A percentile compares a stretch with the other conserved stretches of the same genome.
Evolutionary conservation across 2,329 filamentous ascomycete species (phyloP).

Genomic region (Parafenestella ontariensis): DNA sequence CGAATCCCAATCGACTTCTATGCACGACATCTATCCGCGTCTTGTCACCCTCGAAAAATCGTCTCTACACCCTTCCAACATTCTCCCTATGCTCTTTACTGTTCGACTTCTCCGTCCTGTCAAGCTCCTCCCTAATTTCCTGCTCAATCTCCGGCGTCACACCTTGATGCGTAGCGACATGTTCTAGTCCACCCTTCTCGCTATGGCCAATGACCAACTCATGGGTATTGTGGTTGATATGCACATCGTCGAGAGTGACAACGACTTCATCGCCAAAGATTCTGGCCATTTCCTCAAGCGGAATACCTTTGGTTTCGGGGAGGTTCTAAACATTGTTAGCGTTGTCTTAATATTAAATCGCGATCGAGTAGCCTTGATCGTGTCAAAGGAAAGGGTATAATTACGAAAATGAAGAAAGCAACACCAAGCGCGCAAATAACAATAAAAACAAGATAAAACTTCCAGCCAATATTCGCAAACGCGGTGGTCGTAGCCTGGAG

Average conservation of each 20-base stretch:
- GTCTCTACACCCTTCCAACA: background rate
- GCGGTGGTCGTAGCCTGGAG: constrained; percentile 39
- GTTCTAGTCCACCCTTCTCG: constrained; percentile 10
- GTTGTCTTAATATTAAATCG: background rate
- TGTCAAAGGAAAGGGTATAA: background rate
- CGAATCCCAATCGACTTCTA: too few species aligned
- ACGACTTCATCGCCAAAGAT: constrained; percentile 36
- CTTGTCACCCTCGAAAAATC: too few species aligned
- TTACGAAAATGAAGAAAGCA: constrained; percentile 21
- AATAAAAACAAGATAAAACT: constrained; percentile 41
- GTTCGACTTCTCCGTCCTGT: background rate
- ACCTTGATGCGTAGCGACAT: constrained; percentile 25
- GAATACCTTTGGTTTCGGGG: constrained; percentile 41
- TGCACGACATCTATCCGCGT: too few species aligned
- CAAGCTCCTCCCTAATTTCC: background rate
- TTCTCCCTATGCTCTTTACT: constrained; percentile 7
- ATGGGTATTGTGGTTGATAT: constrained; percentile 30
- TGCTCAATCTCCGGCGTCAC: constrained; percentile 16
- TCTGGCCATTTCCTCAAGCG: constrained; percentile 41
- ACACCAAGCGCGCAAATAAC: constrained; percentile 27
- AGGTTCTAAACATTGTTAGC: constrained; percentile 5
- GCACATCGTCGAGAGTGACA: constrained; percentile 23
- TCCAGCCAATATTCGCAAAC: constrained; percentile 42
- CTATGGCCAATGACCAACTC: constrained; percentile 22
- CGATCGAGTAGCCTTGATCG: background rate